Percentiles rank a stretch among this genome's conserved stretches.
Conservation (phyloP, 2,329 filamentous ascomycete species). For the Xylogone sp. region DNA sequence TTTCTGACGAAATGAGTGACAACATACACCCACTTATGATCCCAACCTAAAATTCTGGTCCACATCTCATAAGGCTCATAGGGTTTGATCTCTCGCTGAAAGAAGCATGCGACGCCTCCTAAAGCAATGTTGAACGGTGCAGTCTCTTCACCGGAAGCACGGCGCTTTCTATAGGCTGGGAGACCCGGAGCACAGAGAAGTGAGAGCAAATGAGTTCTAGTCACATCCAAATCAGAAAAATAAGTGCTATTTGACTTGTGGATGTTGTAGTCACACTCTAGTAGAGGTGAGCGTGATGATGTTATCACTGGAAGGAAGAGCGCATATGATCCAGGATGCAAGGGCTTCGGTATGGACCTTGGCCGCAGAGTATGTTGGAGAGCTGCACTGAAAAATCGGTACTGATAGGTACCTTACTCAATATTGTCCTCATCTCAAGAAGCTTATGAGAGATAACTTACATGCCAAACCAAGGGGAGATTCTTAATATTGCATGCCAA, state of each 20-base stretch:
- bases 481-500: constrained; percentile 50
- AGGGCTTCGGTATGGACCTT: constrained; percentile 37
- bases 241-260: constrained; percentile 69
- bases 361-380: constrained; percentile 38
- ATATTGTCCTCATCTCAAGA: not conserved
- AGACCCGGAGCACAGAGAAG: constrained; percentile 35
- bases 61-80: constrained; percentile 49
- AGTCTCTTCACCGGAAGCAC: constrained; percentile 25
- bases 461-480: constrained; percentile 58
- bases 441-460: constrained; percentile 32
- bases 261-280: constrained; percentile 69
- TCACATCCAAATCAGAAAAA: constrained; percentile 66
- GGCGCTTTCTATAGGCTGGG: constrained; percentile 25
- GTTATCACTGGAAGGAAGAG: constrained; percentile 63
- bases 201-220: constrained; percentile 61
- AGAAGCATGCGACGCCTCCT: constrained; percentile 51
- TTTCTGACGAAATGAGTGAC: constrained; percentile 47
- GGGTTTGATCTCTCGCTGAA: constrained; percentile 50
- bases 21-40: constrained; percentile 54
- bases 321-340: constrained; percentile 29
- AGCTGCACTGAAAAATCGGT: constrained; percentile 33
- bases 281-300: constrained; percentile 54
- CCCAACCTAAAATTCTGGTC: constrained; percentile 49
- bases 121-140: constrained; percentile 35
- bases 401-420: constrained; percentile 11